A percentile compares a stretch with the other conserved stretches of the same genome.
Evolutionary conservation across 176 grass and related monocot species (phyloP).

Genomic region (Echinochloa phyllopogon): DNA sequence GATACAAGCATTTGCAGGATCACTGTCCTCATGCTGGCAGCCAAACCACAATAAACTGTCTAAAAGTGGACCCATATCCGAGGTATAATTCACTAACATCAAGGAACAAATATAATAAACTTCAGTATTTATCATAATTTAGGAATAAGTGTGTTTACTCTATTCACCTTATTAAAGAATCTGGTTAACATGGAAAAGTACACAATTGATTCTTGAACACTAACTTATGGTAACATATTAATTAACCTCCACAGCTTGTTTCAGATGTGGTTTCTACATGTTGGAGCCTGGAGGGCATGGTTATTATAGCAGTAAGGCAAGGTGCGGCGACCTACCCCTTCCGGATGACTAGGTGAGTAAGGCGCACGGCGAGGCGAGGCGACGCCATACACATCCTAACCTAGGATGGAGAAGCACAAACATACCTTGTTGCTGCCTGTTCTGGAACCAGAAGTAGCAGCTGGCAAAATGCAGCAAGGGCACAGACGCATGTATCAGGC

Average conservation of each 20-base stretch:
- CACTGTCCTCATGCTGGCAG: conserved; percentile 12
- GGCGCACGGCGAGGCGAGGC: too few relatives aligned
- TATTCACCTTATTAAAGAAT: not conserved
- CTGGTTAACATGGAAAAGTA: not conserved
- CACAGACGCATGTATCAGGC: too few relatives aligned
- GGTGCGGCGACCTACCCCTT: too few relatives aligned
- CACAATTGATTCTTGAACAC: not conserved
- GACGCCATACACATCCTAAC: too few relatives aligned
- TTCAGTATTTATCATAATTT: conserved; percentile 15
- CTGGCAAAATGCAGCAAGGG: too few relatives aligned
- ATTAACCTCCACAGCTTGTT: not conserved
- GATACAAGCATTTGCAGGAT: not conserved
- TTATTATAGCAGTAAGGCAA: too few relatives aligned
- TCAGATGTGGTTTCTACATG: not conserved
- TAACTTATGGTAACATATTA: not conserved
- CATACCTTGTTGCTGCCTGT: too few relatives aligned
- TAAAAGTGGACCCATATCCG: conserved; percentile 20
- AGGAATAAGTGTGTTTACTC: not conserved
- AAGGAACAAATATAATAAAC: not conserved
- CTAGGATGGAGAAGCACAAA: too few relatives aligned
- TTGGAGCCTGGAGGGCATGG: not conserved
- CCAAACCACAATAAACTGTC: not conserved
- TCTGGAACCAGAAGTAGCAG: too few relatives aligned
- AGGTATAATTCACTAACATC: not conserved
- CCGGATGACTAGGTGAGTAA: too few relatives aligned